Evolutionary conservation across 306 rosid species (phyloP), one percentile per base, ranked within the genome.

Genomic region (Canavalia ensiformis): DNA sequence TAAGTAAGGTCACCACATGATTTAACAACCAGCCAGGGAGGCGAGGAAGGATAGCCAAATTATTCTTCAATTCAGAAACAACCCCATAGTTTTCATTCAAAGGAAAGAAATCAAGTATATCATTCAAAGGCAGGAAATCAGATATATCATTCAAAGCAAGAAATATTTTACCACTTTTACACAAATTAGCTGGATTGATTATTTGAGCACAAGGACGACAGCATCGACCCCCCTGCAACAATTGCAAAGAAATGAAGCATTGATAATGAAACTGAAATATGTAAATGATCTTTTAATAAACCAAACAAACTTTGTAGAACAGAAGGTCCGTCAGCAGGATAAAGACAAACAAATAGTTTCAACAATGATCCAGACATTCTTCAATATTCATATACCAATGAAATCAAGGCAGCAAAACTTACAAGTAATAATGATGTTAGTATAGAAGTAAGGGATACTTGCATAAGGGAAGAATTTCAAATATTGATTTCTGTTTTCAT

Each of bases 161-260:
- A 77, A 33, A 46, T 29, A 55, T 37, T 12, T 25, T 5, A 52
- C 69, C 49, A 9, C 1, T 29, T 65, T 49, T 78, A 95, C 95
- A 94, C 84, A 82, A 78, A 78, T 84, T 81, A 65, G 39, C 64
- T 11, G 87, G 92, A 79, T 87, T 86, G 44, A 88, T 31, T 72
- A 95, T 63, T 62, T 76, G 84, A 73, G 87, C 94, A 90, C 92
- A 89, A 54, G 81, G 76, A 39, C 11, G 58, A 55, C 57, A 72
- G 47, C 75, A 58, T 82, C 75, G 84, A 51, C 44, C 83, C 58
- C 64, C 91, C 97, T 89, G 87, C 76, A 82, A 83, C 66, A 81
- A 84, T 76, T n/a, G 71, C 69, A 84, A 83, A 52, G 28, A 76
- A 66, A 75, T 74, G 7, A 60, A 56, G 66, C 13, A 57, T 66